Evolutionary conservation across 768 basidiomycete genomes (phyloP).

Genomic region (Collybia mongolica): DNA sequence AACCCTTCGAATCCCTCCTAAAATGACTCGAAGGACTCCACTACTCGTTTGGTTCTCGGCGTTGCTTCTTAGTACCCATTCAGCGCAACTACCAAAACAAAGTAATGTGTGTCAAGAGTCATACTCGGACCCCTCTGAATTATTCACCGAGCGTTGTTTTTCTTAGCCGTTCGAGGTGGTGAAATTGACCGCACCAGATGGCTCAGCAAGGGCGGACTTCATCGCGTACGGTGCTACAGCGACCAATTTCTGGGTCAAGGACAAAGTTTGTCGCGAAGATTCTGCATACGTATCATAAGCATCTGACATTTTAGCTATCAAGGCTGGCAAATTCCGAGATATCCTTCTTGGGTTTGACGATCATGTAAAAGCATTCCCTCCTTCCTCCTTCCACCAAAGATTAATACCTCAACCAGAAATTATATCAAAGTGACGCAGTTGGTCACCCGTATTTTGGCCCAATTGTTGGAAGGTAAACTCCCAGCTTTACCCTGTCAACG

Average conservation of each 20-base stretch:
- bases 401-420: conserved; percentile 16
- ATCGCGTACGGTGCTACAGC: conserved; percentile 43
- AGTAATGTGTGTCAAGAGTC: too few relatives aligned
- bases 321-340: conserved; percentile 41
- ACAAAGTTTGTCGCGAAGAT: conserved; percentile 28
- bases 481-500: too few relatives aligned
- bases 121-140: too few relatives aligned
- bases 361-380: conserved; percentile 22
- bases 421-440: conserved; percentile 30
- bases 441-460: conserved; percentile 42
- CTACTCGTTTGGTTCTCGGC: too few relatives aligned
- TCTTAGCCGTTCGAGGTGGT: conserved; percentile 26
- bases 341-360: conserved; percentile 48
- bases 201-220: conserved; percentile 39
- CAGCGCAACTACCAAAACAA: too few relatives aligned
- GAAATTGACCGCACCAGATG: conserved; percentile 33
- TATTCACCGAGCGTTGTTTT: too few relatives aligned
- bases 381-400: not conserved
- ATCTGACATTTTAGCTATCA: not conserved
- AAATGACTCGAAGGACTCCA: too few relatives aligned
- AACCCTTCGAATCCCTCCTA: too few relatives aligned
- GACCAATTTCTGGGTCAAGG: conserved; percentile 47
- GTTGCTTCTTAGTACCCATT: too few relatives aligned
- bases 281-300: too few relatives aligned
- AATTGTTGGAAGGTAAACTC: conserved; percentile 33